Conservation (phyloP, 805 yeast genomes). For the Myxozyma mucilagina region DNA sequence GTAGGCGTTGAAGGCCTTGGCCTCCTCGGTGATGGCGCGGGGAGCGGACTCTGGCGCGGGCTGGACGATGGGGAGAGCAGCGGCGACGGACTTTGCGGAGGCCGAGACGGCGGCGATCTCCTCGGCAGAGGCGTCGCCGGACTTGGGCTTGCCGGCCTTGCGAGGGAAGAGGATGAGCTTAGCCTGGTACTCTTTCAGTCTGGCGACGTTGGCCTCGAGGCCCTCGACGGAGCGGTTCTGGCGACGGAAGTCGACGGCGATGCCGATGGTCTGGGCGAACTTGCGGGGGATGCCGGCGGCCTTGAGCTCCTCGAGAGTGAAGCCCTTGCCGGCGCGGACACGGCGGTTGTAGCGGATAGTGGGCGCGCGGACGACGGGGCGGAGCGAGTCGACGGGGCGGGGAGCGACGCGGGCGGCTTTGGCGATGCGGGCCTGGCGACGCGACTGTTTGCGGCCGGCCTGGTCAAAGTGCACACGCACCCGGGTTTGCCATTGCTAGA, state of each 20-base stretch:
- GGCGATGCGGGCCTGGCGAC: conserved; percentile 91
- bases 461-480: conserved; percentile 99
- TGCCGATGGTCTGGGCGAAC: conserved; percentile 98
- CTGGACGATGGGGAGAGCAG: conserved; percentile 90
- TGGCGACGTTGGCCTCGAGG: conserved; percentile 89
- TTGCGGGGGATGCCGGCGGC: conserved; percentile 92
- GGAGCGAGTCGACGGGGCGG: conserved; percentile 92
- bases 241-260: conserved; percentile 99
- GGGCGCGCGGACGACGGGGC: conserved; percentile 99
- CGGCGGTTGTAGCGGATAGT: conserved; percentile 99
- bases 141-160: conserved; percentile 67
- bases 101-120: conserved; percentile 62
- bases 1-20: conserved; percentile 78
- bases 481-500: conserved; percentile 97
- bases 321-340: conserved; percentile 99
- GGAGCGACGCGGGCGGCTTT: conserved; percentile 97
- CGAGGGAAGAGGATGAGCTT: conserved; percentile 95
- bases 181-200: conserved; percentile 94
- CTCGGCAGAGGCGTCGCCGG: conserved; percentile 54
- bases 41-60: conserved; percentile 69
- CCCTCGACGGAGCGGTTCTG: conserved; percentile 96
- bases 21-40: conserved; percentile 77
- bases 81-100: conserved; percentile 62
- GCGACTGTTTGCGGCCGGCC: conserved; percentile 98
- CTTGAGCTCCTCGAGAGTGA: conserved; percentile 89